These are phyloP conservation scores for Trichoderma endophyticum DNA, from an alignment of 2,329 filamentous ascomycete genomes.

Conservation along the genomic window DNA sequence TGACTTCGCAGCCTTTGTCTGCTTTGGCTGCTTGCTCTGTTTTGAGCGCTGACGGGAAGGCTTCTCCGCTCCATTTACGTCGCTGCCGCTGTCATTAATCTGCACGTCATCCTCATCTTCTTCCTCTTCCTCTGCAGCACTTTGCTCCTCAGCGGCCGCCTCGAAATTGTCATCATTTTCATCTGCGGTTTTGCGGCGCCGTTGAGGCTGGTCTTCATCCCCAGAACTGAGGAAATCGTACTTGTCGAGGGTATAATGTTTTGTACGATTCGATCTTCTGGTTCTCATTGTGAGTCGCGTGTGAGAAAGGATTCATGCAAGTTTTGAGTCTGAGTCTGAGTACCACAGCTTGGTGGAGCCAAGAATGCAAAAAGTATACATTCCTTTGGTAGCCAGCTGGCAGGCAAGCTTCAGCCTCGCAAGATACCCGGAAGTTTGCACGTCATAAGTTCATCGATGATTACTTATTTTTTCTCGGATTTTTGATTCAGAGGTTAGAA, in stretches of 20 bases:
- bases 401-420: background rate
- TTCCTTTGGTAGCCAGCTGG: background rate
- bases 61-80: constrained; percentile 27
- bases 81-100: constrained; percentile 32
- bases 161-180: constrained; percentile 34
- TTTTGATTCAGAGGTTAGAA: background rate
- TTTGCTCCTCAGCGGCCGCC: constrained; percentile 23
- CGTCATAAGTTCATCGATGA: background rate
- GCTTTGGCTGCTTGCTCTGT: constrained; percentile 25
- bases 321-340: constrained; percentile 7
- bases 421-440: background rate
- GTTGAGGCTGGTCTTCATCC: constrained; percentile 27
- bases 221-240: constrained; percentile 36
- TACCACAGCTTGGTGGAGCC: constrained; percentile 4
- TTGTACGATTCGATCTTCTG: constrained; percentile 37
- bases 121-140: constrained; percentile 27
- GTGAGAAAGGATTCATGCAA: background rate
- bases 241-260: constrained; percentile 33
- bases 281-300: constrained; percentile 33
- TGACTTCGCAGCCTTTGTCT: constrained; percentile 25
- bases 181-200: constrained; percentile 26
- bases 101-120: constrained; percentile 33
- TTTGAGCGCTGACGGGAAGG: constrained; percentile 28
- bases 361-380: background rate
- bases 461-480: background rate